phyloP scores from a whole-genome alignment of 345 rosid species.

The Aquilaria sinensis region DNA sequence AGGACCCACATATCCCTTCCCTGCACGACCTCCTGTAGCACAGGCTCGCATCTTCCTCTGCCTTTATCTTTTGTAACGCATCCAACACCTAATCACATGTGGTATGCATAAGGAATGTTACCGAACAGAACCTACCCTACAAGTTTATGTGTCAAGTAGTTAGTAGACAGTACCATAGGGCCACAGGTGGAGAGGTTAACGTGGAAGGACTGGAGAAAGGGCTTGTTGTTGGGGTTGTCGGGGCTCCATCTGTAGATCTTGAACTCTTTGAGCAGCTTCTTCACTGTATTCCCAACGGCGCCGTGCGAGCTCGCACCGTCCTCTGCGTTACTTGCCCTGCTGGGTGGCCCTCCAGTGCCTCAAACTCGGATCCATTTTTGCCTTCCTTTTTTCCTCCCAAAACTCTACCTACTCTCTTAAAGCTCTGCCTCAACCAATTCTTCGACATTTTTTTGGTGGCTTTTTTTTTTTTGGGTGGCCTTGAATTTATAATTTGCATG shows the following conservation, averaged over 20 bases:
- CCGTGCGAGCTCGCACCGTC: slow-evolving; percentile 27
- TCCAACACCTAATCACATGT: slow-evolving; percentile 47
- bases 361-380: slow-evolving; percentile 28
- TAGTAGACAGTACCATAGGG: slow-evolving; percentile 33
- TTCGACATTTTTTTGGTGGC: slow-evolving; percentile 10
- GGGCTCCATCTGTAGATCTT: slow-evolving; percentile 61
- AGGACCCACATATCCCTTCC: slow-evolving; percentile 79
- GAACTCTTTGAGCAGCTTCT: slow-evolving; percentile 47
- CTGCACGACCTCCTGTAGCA: slow-evolving; percentile 60
- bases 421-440: slow-evolving; percentile 23
- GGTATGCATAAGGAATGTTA: no score
- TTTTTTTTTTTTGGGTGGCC: no score
- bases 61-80: slow-evolving; percentile 61
- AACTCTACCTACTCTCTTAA: slow-evolving; percentile 10
- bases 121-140: no score
- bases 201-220: slow-evolving; percentile 49
- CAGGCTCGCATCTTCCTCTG: slow-evolving; percentile 55
- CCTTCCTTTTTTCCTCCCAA: slow-evolving; percentile 17
- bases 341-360: slow-evolving; percentile 39
- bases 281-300: slow-evolving; percentile 11
- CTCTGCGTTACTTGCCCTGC: slow-evolving; percentile 40
- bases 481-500: no score
- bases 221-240: slow-evolving; percentile 40
- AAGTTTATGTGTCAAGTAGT: background rate
- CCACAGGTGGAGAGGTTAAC: slow-evolving; percentile 58